Evolutionary conservation across 2,329 filamentous ascomycete genomes (phyloP).

Genomic region (Ilyonectria sp.): DNA sequence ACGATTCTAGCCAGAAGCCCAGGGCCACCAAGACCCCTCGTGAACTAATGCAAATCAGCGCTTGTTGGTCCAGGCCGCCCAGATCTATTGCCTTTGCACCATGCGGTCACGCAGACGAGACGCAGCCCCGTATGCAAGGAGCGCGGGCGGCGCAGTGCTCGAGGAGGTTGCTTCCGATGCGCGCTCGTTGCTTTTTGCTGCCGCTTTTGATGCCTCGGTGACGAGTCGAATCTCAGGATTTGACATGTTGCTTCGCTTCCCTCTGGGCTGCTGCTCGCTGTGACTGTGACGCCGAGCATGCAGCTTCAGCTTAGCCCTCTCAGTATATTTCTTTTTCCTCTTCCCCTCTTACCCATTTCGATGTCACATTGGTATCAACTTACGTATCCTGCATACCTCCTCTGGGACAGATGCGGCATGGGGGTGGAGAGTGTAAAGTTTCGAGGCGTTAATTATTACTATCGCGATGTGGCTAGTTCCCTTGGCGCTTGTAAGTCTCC

Average conservation of each 20-base stretch:
- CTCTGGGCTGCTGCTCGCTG: background rate
- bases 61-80: background rate
- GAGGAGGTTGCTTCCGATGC: background rate
- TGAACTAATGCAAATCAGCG: background rate
- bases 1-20: background rate
- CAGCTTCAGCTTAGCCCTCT: background rate
- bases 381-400: background rate
- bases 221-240: constrained; percentile 11
- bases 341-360: background rate
- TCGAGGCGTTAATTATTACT: constrained; percentile 1
- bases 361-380: background rate
- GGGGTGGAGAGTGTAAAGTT: constrained; percentile 15
- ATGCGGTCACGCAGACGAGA: too few relatives aligned
- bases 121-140: background rate
- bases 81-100: background rate
- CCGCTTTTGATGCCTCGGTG: background rate
- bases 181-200: constrained; percentile 22
- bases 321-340: background rate
- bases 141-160: background rate
- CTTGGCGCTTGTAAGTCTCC: background rate
- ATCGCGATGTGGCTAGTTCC: background rate
- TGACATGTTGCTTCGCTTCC: background rate
- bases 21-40: background rate
- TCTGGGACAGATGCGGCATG: background rate
- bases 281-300: background rate